Conservation (phyloP, 148 eudicot species). For the Camellia granthamiana region DNA sequence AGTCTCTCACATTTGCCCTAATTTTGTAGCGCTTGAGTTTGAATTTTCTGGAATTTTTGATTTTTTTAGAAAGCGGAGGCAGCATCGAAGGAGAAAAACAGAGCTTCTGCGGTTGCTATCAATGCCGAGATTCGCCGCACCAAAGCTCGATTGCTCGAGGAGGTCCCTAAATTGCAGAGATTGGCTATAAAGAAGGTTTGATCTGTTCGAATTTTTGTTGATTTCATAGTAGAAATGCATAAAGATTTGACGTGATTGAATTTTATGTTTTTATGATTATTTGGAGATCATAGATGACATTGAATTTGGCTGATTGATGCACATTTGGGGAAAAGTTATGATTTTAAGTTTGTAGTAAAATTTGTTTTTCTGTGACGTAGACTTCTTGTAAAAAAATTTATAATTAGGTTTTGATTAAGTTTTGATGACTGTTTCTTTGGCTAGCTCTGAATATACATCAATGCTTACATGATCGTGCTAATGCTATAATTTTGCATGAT, state of each 20-base stretch:
- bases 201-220: no score
- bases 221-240: no score
- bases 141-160: constrained; percentile 71
- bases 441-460: neutral
- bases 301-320: neutral
- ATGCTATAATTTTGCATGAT: no score
- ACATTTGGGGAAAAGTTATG: neutral
- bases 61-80: constrained; percentile 67
- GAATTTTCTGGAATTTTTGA: neutral
- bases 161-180: constrained; percentile 81
- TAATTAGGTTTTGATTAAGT: neutral
- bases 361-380: neutral
- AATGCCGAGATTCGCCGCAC: constrained; percentile 94
- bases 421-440: neutral
- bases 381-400: neutral
- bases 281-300: neutral
- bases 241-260: neutral
- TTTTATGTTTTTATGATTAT: neutral
- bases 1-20: no score
- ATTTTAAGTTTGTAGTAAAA: neutral
- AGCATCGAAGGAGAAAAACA: constrained; percentile 59
- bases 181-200: constrained; percentile 82
- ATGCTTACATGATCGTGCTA: no score
- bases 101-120: constrained; percentile 74
- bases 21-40: neutral